Conservation (phyloP, 106 monocot genomes). For the Dioscorea alata region DNA sequence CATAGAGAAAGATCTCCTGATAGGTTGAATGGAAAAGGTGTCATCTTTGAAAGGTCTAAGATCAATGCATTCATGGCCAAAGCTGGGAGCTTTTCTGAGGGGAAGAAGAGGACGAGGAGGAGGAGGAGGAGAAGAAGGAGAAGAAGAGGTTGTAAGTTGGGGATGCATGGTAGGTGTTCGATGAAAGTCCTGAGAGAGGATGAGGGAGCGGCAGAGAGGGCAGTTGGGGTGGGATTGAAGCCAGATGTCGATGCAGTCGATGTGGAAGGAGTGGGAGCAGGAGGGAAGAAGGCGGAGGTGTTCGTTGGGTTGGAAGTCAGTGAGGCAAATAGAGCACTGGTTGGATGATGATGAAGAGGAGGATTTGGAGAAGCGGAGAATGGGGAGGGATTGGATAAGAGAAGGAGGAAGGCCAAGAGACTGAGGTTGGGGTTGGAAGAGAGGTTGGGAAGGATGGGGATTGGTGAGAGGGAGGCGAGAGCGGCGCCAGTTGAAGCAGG, state of each 20-base stretch:
- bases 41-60: conserved; percentile 23
- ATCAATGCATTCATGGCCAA: conserved; percentile 53
- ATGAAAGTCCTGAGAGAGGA: too few relatives aligned
- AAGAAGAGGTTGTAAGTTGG: too few relatives aligned
- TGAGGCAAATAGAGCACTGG: conserved; percentile 29
- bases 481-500: conserved; percentile 20
- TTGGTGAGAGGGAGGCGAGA: conserved; percentile 7
- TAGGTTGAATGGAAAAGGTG: conserved; percentile 22
- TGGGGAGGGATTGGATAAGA: conserved; percentile 21
- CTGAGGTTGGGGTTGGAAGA: too few relatives aligned
- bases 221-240: conserved; percentile 40
- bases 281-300: conserved; percentile 30
- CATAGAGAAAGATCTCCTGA: conserved; percentile 52
- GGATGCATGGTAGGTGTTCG: too few relatives aligned
- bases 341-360: too few relatives aligned
- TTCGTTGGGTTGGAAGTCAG: conserved; percentile 38
- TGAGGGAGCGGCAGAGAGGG: conserved; percentile 28
- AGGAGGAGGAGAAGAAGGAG: too few relatives aligned
- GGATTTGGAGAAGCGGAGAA: conserved; percentile 10
- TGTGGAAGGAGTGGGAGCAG: conserved; percentile 46
- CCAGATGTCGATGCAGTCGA: conserved; percentile 52
- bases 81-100: conserved; percentile 8
- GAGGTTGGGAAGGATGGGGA: neutral
- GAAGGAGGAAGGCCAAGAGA: neutral
- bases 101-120: too few relatives aligned